Conservation (phyloP, 2,329 filamentous ascomycete genomes). For the Moelleriella libera region DNA sequence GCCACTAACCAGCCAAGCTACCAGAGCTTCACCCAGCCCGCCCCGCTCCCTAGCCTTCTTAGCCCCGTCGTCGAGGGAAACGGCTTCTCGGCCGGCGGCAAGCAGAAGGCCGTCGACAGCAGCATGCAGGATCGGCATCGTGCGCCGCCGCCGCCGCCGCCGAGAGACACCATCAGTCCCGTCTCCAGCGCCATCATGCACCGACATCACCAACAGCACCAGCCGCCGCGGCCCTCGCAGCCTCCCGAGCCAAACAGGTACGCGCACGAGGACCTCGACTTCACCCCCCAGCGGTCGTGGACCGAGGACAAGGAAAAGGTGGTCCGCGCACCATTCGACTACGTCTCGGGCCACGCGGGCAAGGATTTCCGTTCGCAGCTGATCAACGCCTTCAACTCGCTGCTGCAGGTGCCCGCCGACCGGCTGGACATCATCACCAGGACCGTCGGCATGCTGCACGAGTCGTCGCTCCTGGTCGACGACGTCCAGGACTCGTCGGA, state of each 20-base stretch:
- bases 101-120: not conserved
- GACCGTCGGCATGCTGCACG: conserved; percentile 76
- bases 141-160: not conserved
- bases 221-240: conserved; percentile 18
- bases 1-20: not conserved
- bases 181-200: conserved; percentile 10
- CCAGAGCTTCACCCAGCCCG: conserved; percentile 5
- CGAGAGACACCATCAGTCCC: not conserved
- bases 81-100: conserved; percentile 34
- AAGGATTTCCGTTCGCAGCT: conserved; percentile 75
- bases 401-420: conserved; percentile 58
- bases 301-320: conserved; percentile 63
- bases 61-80: conserved; percentile 45
- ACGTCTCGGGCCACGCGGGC: conserved; percentile 63
- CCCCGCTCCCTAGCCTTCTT: conserved; percentile 17
- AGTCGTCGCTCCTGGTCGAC: conserved; percentile 69
- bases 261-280: conserved; percentile 40
- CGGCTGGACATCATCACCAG: conserved; percentile 62
- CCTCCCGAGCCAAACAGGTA: conserved; percentile 37
- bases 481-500: conserved; percentile 75
- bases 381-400: conserved; percentile 69
- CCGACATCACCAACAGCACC: conserved; percentile 12
- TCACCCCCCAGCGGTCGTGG: conserved; percentile 42
- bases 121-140: not conserved
- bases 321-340: conserved; percentile 66